Conservation (phyloP, 192 early-diverging fungal genomes). For the Coemansia sp. region DNA sequence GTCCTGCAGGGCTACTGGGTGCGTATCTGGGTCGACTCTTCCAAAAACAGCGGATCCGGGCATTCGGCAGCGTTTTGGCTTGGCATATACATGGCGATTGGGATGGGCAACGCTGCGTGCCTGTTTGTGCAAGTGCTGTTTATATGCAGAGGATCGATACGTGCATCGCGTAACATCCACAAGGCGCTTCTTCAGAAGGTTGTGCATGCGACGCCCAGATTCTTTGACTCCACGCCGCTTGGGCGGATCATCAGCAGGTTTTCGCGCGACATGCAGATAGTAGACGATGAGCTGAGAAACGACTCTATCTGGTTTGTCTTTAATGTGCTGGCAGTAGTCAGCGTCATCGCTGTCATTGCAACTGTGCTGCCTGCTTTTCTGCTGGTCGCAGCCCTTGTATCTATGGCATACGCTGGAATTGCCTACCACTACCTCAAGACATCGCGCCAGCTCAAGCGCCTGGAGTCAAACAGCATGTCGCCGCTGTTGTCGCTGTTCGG, state of each 20-base stretch:
- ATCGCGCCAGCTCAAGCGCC: slow-evolving; percentile 84
- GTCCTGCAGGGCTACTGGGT: slow-evolving; percentile 65
- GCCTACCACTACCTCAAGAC: slow-evolving; percentile 67
- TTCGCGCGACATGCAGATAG: slow-evolving; percentile 69
- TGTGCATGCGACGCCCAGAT: slow-evolving; percentile 67
- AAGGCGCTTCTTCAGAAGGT: slow-evolving; percentile 55
- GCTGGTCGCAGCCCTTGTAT: slow-evolving; percentile 59
- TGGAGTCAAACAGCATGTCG: slow-evolving; percentile 71
- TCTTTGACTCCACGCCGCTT: slow-evolving; percentile 83
- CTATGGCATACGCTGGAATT: slow-evolving; percentile 59
- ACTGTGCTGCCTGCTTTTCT: slow-evolving; percentile 69
- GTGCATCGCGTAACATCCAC: slow-evolving; percentile 62
- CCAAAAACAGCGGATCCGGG: neutral
- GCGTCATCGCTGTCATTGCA: slow-evolving; percentile 59
- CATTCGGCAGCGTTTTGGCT: slow-evolving; percentile 61
- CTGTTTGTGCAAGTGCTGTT: slow-evolving; percentile 46
- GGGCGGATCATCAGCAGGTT: slow-evolving; percentile 83
- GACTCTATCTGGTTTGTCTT: slow-evolving; percentile 51
- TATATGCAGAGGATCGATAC: slow-evolving; percentile 52
- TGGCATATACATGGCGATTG: too few relatives aligned
- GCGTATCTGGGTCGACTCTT: slow-evolving; percentile 55
- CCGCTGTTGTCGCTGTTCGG: slow-evolving; percentile 78
- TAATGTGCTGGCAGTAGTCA: slow-evolving; percentile 54
- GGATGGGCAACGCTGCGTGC: slow-evolving; percentile 39
- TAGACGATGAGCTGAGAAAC: slow-evolving; percentile 65